phyloP scores from a whole-genome alignment of 331 rosid genomes.

The Spiraea crenata region DNA sequence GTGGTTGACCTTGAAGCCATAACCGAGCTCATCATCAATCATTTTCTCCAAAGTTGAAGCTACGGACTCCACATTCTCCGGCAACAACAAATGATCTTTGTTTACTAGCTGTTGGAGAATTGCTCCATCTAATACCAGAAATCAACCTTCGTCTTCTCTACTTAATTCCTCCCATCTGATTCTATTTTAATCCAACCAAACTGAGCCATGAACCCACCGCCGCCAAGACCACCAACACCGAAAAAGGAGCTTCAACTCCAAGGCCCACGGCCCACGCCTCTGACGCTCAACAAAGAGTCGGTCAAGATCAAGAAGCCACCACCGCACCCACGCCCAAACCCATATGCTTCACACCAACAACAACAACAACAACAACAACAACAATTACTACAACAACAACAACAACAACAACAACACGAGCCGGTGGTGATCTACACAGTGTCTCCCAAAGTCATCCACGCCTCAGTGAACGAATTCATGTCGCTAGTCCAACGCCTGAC shows the following conservation, averaged over 20 bases:
- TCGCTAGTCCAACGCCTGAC: constrained; percentile 90
- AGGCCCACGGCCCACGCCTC: constrained; percentile 81
- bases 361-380: not conserved
- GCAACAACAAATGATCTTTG: no score
- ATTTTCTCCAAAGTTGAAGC: no score
- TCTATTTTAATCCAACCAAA: not conserved
- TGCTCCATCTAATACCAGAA: no score
- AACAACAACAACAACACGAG: constrained; percentile 36
- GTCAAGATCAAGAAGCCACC: constrained; percentile 75
- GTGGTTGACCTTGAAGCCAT: no score
- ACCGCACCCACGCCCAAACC: constrained; percentile 47
- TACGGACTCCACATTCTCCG: no score
- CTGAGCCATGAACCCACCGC: constrained; percentile 17
- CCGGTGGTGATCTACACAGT: constrained; percentile 81
- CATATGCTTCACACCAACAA: not conserved
- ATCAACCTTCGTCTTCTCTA: no score
- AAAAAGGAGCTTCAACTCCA: constrained; percentile 66
- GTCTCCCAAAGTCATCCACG: constrained; percentile 74
- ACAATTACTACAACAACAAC: constrained; percentile 6
- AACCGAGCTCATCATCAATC: no score
- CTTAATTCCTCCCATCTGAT: no score
- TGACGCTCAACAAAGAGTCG: constrained; percentile 70
- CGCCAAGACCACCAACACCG: constrained; percentile 13
- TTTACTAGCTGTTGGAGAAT: no score
- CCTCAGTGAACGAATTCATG: constrained; percentile 66